Evolutionary conservation across 768 basidiomycete genomes (phyloP).

Genomic region (Lactarius psammicola): DNA sequence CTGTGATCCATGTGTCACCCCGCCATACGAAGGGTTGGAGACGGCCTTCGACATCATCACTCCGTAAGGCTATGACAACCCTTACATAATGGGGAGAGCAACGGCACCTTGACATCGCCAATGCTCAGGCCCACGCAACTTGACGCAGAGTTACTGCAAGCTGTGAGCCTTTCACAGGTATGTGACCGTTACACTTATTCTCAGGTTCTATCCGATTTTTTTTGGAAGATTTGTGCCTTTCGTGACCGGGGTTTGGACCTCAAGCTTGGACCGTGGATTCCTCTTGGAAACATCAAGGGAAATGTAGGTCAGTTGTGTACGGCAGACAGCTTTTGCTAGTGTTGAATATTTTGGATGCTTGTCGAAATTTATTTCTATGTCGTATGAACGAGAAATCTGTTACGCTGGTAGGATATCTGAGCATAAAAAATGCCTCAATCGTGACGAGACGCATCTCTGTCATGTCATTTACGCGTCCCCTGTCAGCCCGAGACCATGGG

Average conservation of each 20-base stretch:
- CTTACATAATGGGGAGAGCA: conserved; percentile 40
- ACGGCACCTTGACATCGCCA: background rate
- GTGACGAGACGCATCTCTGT: too few relatives aligned
- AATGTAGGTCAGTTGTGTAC: background rate
- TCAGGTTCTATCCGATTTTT: background rate
- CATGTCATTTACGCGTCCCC: too few relatives aligned
- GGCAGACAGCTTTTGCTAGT: background rate
- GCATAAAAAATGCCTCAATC: too few relatives aligned
- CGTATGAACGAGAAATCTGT: background rate
- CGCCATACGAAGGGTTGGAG: conserved; percentile 34
- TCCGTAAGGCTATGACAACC: conserved; percentile 53
- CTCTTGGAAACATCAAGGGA: background rate
- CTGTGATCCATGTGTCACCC: conserved; percentile 30
- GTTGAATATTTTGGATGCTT: background rate
- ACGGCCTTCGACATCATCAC: conserved; percentile 50
- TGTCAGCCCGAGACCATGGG: too few relatives aligned
- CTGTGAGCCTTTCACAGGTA: background rate
- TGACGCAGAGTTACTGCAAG: background rate
- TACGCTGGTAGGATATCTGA: background rate
- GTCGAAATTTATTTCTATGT: background rate
- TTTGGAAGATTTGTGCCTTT: background rate
- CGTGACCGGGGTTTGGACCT: background rate
- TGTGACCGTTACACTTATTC: background rate
- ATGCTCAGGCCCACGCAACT: conserved; percentile 1
- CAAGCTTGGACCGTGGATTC: too few relatives aligned